Base-by-base conservation (phyloP, 2,329 filamentous ascomycete genomes). In the Neoascochyta sp. region DNA sequence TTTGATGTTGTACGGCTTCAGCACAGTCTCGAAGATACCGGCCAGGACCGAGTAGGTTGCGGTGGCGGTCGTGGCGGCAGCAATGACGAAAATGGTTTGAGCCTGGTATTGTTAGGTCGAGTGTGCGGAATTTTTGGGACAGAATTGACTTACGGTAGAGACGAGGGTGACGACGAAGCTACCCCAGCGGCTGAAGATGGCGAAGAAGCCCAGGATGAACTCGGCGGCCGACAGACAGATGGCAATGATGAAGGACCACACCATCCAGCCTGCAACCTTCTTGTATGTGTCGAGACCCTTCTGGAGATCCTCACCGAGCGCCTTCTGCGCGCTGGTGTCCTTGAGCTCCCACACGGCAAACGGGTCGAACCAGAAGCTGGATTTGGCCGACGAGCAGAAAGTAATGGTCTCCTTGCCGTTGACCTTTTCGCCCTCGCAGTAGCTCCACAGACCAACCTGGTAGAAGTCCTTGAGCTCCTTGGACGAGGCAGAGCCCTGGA, bases 401-500 rank as follows among this genome's bases (percentile, higher is more conserved):
- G 64, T 66, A 45, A 74, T 63, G 10, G 64, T 62, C 45, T 70
- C 72, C 34, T 59, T 54, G 27, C 58, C 69, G 3, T 72, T 70
- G 41, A 73, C 70, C 45, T 74, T 73, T 28, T 73, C 65, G 30
- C 75, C 78, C 34, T 71, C 69, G 75, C 92, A 96, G 75, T 88
- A 95, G 59, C 83, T 84, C 84, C 86, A 94, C 20, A 96, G 73
- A 56, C 76, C 78, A 57, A 96, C 73, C 39, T 84, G 76, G 75
- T 95, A 96, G 54, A 80, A 73, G 57, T 90, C 79, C 52, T 74
- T 76, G 36, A 95, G 74, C 32, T 75, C 44, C 30, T 53, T 52
- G 23, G 60, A 48, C 4, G 56, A 47, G 19, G 62, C 51, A 22
- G 58, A 54, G 28, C 57, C 50, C 8, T 64, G 50, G 32, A 72